These are phyloP conservation scores for Pseudotulostoma volvatum DNA, from an alignment of 495 filamentous ascomycete genomes.

Conservation along the genomic window DNA sequence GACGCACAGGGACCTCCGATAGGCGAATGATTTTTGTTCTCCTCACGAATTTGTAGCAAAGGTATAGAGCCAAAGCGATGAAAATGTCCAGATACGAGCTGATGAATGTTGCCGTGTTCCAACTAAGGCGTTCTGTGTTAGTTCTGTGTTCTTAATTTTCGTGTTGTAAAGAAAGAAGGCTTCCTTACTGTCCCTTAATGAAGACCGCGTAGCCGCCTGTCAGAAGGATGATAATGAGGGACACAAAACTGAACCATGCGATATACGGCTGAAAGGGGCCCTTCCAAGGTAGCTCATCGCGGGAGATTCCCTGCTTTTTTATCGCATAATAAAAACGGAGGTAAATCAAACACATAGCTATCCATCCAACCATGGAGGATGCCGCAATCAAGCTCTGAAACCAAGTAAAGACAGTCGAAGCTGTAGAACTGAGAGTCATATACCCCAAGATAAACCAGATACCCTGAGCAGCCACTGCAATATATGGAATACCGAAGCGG, in stretches of 20 bases:
- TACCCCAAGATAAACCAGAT: slow-evolving; percentile 12
- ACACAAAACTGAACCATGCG: slow-evolving; percentile 28
- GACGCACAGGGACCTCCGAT: slow-evolving; percentile 33
- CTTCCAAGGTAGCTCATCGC: slow-evolving; percentile 29
- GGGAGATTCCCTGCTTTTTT: slow-evolving; percentile 26
- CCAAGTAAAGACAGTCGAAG: slow-evolving; percentile 21
- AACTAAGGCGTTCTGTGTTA: slow-evolving; percentile 4
- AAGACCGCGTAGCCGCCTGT: slow-evolving; percentile 46
- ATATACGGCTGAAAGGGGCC: slow-evolving; percentile 31
- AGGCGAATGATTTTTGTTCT: slow-evolving; percentile 36
- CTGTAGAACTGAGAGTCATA: slow-evolving; percentile 9
- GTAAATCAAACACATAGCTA: slow-evolving; percentile 34
- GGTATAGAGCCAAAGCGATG: slow-evolving; percentile 32
- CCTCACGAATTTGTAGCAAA: slow-evolving; percentile 37
- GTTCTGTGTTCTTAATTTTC: background rate
- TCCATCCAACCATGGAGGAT: slow-evolving; percentile 36
- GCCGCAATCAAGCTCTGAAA: slow-evolving; percentile 37
- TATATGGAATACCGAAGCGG: slow-evolving; percentile 20
- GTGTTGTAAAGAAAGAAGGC: slow-evolving; percentile 11
- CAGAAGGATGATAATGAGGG: slow-evolving; percentile 30
- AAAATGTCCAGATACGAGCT: slow-evolving; percentile 33
- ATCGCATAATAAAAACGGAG: slow-evolving; percentile 38
- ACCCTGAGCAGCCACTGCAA: slow-evolving; percentile 12
- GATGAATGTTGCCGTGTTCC: slow-evolving; percentile 16
- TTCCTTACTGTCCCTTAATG: slow-evolving; percentile 26